Evolutionary conservation across 2,329 filamentous ascomycete genomes (phyloP), one percentile per base, ranked within the genome.

Genomic region (Xylariaceae sp.): DNA sequence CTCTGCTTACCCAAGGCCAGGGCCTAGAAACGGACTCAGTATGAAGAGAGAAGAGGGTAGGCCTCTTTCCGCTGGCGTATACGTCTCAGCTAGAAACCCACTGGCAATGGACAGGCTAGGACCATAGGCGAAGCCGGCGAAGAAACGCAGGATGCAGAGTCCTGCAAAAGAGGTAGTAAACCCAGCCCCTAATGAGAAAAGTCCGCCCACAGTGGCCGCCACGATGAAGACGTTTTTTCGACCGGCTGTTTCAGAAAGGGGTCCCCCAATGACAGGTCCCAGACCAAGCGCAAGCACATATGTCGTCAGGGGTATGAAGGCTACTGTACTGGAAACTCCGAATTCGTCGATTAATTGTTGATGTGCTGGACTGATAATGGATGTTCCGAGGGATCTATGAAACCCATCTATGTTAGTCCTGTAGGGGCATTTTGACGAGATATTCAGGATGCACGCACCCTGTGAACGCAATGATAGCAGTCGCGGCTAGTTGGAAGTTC

Each of bases 221-320:
- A 74, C 63, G 1, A 79, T 53, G 67, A 85, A 87, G 23, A 87
- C 77, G 2, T 78, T 72, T 19, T 78, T 75, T 1, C 87, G 76
- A 2, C 87, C 86, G 29, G 82, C 71, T 0, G 76, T 80, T 66
- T 89, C 87, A 45, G 81, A 85, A 0, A 87, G 65, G 0, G 85
- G 86, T 0, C 85, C 84, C 8, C 82, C 82, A 12, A 86, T 60
- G 46, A 87, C 72, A 6, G 87, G 86, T 0, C 86, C 86, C 14
- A 87, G 74, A 3, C 75, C 83, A 0, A 89, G 76, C 0, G 85
- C 86, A 8, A 87, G 71, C 5, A 85, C 80, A 68, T 86, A 89
- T 5, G 87, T 69, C 0, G 86, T 81, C 0, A 89, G 69, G 0
- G 82, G 82, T 0, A 88, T 71, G n/a, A 89, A 74, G 0, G 86